phyloP scores from a whole-genome alignment of 176 grass and related monocot genomes.

The Panicum miliaceum region DNA sequence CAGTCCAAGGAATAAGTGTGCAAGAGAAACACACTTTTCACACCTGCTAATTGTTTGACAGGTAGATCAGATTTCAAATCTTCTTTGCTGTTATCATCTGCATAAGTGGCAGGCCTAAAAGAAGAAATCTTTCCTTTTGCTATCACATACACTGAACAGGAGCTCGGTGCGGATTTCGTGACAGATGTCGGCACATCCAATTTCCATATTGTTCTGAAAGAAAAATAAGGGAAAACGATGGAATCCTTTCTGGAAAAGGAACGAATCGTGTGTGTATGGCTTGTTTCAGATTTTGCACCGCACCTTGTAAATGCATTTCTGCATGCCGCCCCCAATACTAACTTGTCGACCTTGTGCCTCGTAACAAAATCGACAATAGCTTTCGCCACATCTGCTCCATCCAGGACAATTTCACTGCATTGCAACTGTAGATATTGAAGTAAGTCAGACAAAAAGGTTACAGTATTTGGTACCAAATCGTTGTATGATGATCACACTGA shows the following conservation, averaged over 20 bases:
- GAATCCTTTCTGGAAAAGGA: neutral
- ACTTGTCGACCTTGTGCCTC: conserved; percentile 53
- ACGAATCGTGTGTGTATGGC: neutral
- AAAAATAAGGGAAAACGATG: conserved; percentile 25
- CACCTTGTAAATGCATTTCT: conserved; percentile 76
- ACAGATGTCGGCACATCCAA: conserved; percentile 70
- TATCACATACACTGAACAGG: conserved; percentile 80
- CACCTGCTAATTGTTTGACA: conserved; percentile 35
- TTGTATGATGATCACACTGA: neutral
- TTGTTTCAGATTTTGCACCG: neutral
- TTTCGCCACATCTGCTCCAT: conserved; percentile 67
- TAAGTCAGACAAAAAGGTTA: conserved; percentile 36
- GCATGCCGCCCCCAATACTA: conserved; percentile 68
- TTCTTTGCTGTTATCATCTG: conserved; percentile 45
- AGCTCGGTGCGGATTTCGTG: conserved; percentile 60
- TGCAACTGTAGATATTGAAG: conserved; percentile 77
- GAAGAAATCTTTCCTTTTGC: conserved; percentile 81
- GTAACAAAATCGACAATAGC: conserved; percentile 75
- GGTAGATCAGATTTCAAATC: conserved; percentile 31
- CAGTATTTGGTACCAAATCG: neutral
- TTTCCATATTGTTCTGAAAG: conserved; percentile 70
- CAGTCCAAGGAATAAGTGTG: conserved; percentile 6
- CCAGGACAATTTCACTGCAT: conserved; percentile 79
- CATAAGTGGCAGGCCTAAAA: conserved; percentile 57
- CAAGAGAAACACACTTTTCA: conserved; percentile 45